Conservation (phyloP, 306 rosid genomes). For the Castanea mollissima region DNA sequence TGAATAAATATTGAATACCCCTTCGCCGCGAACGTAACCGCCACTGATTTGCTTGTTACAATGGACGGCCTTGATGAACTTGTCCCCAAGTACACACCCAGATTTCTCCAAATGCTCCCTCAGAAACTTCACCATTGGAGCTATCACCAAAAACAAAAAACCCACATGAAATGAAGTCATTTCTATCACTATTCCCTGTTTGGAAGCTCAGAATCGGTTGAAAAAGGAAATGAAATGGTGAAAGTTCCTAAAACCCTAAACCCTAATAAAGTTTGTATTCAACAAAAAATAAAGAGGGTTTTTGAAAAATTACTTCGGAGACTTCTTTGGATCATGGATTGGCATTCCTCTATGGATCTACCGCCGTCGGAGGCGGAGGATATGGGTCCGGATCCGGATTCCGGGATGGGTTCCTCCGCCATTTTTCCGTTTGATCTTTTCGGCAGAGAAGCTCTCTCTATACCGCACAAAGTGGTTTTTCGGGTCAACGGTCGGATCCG, state of each 20-base stretch:
- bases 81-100: conserved; percentile 62
- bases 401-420: conserved; percentile 41
- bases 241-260: conserved; percentile 9
- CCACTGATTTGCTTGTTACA: conserved; percentile 47
- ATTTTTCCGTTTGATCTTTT: conserved; percentile 1
- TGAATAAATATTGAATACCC: conserved; percentile 43
- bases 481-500: conserved; percentile 13
- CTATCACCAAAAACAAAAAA: conserved; percentile 20
- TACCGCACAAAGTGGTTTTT: not conserved
- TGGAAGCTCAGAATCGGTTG: not conserved
- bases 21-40: conserved; percentile 64
- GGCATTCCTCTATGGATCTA: conserved; percentile 47
- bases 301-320: conserved; percentile 44
- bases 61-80: conserved; percentile 54
- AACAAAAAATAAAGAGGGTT: not conserved
- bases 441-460: not conserved
- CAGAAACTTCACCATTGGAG: conserved; percentile 69
- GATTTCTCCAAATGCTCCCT: conserved; percentile 64
- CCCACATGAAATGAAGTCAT: not conserved
- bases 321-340: conserved; percentile 61
- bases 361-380: conserved; percentile 35
- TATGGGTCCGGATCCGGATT: conserved; percentile 33
- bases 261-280: not conserved
- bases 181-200: not conserved
- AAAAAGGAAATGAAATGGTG: not conserved